These are phyloP conservation scores for Rhodotorula mucilaginosa DNA, from an alignment of 1,284 basidiomycete species.

Conservation along the genomic window DNA sequence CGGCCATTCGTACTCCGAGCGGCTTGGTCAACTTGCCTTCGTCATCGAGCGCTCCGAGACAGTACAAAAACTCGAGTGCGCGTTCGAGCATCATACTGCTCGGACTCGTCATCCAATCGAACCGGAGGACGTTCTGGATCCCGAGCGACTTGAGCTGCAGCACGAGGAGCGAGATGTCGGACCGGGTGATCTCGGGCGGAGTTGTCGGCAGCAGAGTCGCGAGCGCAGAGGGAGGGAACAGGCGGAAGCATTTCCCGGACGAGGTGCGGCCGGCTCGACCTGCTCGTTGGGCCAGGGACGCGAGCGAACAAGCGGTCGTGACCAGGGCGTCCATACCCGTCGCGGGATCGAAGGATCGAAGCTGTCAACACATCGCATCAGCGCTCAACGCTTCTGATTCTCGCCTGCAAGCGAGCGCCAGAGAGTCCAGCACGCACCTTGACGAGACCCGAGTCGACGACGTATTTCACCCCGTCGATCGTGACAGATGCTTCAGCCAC, in stretches of 20 bases:
- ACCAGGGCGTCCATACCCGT: conserved; percentile 49
- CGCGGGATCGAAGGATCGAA: conserved; percentile 46
- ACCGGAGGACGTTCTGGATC: conserved; percentile 79
- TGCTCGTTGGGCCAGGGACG: conserved; percentile 50
- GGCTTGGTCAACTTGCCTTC: conserved; percentile 54
- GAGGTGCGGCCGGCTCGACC: conserved; percentile 55
- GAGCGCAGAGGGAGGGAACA: conserved; percentile 71
- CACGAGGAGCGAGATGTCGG: conserved; percentile 81
- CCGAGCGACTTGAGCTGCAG: conserved; percentile 91
- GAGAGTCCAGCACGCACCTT: conserved; percentile 60
- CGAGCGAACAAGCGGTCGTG: conserved; percentile 48
- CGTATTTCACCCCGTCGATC: conserved; percentile 89
- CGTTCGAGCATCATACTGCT: conserved; percentile 79
- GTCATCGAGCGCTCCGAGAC: conserved; percentile 55
- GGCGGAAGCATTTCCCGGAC: conserved; percentile 85
- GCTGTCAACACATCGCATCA: conserved; percentile 21
- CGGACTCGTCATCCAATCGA: conserved; percentile 88
- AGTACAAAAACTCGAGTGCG: conserved; percentile 65
- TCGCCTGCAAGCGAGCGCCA: neutral
- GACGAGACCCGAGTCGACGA: conserved; percentile 93
- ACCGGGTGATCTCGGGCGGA: conserved; percentile 82
- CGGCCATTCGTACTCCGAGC: conserved; percentile 57
- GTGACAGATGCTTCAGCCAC: conserved; percentile 97
- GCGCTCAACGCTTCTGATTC: conserved; percentile 19
- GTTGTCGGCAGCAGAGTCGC: conserved; percentile 64